A percentile compares a stretch with the other conserved stretches of the same genome.
Evolutionary conservation across 1,139 yeast species (phyloP).

Genomic region (Pichia sp.): DNA sequence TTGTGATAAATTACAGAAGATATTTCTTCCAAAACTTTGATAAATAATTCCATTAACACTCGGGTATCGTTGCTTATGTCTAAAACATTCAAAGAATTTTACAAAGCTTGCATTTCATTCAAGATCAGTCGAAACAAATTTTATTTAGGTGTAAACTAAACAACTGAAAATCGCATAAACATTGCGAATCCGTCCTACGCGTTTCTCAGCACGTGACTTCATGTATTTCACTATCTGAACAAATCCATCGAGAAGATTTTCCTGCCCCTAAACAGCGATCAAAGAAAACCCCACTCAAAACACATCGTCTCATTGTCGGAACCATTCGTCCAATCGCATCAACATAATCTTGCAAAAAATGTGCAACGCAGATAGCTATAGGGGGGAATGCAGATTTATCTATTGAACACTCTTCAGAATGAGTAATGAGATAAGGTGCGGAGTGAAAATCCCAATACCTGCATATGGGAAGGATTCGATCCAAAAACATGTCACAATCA

Average conservation of each 20-base stretch:
- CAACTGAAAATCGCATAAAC: background rate
- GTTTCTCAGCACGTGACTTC: background rate
- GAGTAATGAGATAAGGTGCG: constrained; percentile 34
- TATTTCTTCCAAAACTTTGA: background rate
- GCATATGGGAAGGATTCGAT: constrained; percentile 32
- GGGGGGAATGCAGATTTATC: constrained; percentile 31
- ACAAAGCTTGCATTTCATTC: too few relatives aligned
- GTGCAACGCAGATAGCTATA: constrained; percentile 36
- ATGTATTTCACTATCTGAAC: constrained; percentile 1
- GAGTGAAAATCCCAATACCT: constrained; percentile 42
- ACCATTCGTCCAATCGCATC: constrained; percentile 28
- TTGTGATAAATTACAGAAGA: background rate
- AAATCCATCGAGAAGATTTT: background rate
- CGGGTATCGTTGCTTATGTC: background rate
- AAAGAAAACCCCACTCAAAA: constrained; percentile 29
- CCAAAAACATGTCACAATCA: constrained; percentile 31
- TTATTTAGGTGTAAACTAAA: too few relatives aligned
- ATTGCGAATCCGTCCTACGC: background rate
- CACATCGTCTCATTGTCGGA: constrained; percentile 28
- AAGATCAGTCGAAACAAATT: too few relatives aligned
- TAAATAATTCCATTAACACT: background rate
- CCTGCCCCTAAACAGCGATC: constrained; percentile 6
- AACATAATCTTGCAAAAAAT: constrained; percentile 40
- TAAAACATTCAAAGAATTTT: too few relatives aligned
- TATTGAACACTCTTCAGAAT: constrained; percentile 34